phyloP scores from a whole-genome alignment of 2,329 filamentous ascomycete genomes.

The Penicillium olsonii region DNA sequence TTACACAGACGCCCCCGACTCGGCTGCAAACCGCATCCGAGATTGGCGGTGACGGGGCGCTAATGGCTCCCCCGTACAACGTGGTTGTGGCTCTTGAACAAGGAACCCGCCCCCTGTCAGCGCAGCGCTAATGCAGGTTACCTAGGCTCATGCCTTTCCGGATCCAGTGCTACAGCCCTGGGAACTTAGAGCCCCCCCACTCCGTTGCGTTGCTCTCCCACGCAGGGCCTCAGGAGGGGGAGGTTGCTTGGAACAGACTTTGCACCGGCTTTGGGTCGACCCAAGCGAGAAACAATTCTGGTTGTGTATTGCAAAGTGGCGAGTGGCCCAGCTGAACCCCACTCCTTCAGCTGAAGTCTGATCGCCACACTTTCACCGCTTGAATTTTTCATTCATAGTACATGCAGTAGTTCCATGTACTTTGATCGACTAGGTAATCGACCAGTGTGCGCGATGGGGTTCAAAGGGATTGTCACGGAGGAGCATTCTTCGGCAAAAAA shows the following conservation, averaged over 20 bases:
- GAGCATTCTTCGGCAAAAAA: not conserved
- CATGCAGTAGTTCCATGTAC: constrained; percentile 28
- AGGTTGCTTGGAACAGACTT: not conserved
- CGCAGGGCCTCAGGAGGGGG: no score
- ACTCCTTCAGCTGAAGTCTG: constrained; percentile 30
- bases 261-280: not conserved
- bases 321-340: constrained; percentile 20
- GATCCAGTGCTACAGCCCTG: constrained; percentile 40
- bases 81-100: constrained; percentile 28
- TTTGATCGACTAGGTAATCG: constrained; percentile 19
- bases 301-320: constrained; percentile 20
- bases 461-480: not conserved
- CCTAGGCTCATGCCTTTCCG: constrained; percentile 31
- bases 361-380: constrained; percentile 29
- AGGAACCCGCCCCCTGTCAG: constrained; percentile 29
- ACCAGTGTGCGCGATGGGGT: no score
- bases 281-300: constrained; percentile 1
- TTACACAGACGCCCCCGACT: not conserved
- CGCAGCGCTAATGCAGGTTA: constrained; percentile 42
- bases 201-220: not conserved
- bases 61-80: constrained; percentile 20
- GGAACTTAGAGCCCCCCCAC: constrained; percentile 34
- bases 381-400: constrained; percentile 13
- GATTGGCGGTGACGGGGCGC: constrained; percentile 17
- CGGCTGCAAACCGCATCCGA: constrained; percentile 2